Conservation (phyloP, 306 rosid species). For the Quercus agrifolia region DNA sequence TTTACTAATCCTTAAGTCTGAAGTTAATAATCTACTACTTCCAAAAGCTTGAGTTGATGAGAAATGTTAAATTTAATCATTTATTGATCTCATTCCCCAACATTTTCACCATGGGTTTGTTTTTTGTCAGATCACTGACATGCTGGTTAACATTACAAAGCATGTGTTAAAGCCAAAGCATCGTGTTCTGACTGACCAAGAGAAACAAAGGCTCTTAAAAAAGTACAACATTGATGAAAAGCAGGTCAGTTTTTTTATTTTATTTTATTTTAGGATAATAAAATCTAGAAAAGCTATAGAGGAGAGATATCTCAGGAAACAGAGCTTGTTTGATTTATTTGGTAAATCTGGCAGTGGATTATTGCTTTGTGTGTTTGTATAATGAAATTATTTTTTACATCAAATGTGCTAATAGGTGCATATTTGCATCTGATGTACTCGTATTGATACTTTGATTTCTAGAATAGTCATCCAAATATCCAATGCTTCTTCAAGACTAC, state of each 20-base stretch:
- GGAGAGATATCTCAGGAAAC: neutral
- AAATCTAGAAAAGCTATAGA: neutral
- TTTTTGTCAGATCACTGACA: constrained; percentile 76
- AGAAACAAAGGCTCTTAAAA: constrained; percentile 65
- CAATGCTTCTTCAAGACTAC: neutral
- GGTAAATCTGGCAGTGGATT: neutral
- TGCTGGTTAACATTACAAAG: constrained; percentile 89
- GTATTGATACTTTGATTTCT: neutral
- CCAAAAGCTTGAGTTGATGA: neutral
- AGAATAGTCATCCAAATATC: neutral
- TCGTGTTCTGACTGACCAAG: constrained; percentile 51
- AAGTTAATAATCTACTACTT: neutral
- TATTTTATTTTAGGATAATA: neutral
- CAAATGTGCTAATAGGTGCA: neutral
- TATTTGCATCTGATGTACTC: neutral
- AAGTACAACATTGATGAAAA: constrained; percentile 76
- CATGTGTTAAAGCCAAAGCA: constrained; percentile 91
- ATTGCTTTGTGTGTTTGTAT: neutral
- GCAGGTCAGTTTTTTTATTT: constrained; percentile 53
- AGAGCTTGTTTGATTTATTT: neutral
- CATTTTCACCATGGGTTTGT: constrained; percentile 22
- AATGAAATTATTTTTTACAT: neutral
- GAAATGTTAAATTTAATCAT: neutral
- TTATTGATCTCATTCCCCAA: constrained; percentile 6
- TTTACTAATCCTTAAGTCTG: neutral